Conservation (phyloP, 352 stramenopile species). For the Phytophthora hybrid region DNA sequence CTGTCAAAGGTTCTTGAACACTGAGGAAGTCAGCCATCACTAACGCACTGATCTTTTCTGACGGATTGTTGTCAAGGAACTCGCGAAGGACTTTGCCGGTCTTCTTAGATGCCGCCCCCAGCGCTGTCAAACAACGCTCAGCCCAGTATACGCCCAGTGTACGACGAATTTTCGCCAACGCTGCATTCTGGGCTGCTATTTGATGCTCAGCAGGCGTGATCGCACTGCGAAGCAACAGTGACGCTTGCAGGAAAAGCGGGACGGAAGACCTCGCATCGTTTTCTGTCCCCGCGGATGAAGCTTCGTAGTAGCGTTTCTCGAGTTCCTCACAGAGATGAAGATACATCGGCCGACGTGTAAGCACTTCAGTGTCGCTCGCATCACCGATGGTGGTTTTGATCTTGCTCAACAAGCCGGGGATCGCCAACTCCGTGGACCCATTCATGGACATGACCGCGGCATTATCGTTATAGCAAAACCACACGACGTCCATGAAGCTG, state of each 20-base stretch:
- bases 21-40: conserved; percentile 86
- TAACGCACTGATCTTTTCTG: conserved; percentile 66
- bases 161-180: conserved; percentile 51
- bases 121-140: conserved; percentile 59
- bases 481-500: conserved; percentile 78
- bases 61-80: conserved; percentile 36
- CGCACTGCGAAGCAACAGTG: conserved; percentile 63
- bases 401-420: conserved; percentile 69
- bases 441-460: conserved; percentile 60
- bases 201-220: conserved; percentile 65
- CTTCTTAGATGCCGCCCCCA: conserved; percentile 54
- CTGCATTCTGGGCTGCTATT: conserved; percentile 46
- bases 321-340: conserved; percentile 67
- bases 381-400: conserved; percentile 46
- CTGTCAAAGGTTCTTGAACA: conserved; percentile 56
- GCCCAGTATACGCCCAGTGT: conserved; percentile 70
- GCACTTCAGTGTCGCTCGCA: conserved; percentile 21
- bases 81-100: conserved; percentile 27
- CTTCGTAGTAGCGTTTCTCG: conserved; percentile 52
- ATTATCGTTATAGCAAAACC: conserved; percentile 85
- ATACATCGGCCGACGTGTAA: conserved; percentile 65
- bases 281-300: background rate
- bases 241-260: conserved; percentile 65
- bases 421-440: conserved; percentile 52
- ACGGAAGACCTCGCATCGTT: conserved; percentile 8